A percentile compares a stretch with the other conserved stretches of the same genome.
Conservation (phyloP, 768 basidiomycete genomes). For the Mycena chlorophos region DNA sequence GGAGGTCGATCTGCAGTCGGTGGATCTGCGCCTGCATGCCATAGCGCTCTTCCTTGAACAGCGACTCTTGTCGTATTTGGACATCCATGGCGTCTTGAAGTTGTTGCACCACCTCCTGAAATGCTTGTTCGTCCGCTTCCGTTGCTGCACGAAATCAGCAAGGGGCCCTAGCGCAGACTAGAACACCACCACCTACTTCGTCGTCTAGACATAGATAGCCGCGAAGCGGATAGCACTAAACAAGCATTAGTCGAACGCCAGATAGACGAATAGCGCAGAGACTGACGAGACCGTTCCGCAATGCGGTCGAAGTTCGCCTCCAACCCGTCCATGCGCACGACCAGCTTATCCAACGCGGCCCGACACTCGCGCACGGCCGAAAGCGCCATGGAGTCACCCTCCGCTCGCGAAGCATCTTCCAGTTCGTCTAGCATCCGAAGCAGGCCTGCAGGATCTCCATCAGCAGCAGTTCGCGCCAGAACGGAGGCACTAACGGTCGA, state of each 20-base stretch:
- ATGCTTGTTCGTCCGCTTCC: constrained; percentile 74
- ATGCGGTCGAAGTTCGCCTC: constrained; percentile 83
- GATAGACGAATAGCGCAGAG: constrained; percentile 1
- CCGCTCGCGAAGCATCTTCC: constrained; percentile 53
- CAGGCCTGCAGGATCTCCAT: constrained; percentile 50
- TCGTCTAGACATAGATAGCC: constrained; percentile 65
- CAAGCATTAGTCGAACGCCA: constrained; percentile 1
- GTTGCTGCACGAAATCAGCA: constrained; percentile 45
- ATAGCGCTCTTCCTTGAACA: constrained; percentile 59
- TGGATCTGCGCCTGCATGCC: constrained; percentile 57
- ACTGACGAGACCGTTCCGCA: constrained; percentile 79
- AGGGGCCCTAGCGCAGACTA: constrained; percentile 11
- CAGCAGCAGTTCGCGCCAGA: constrained; percentile 2
- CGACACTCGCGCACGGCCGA: constrained; percentile 65
- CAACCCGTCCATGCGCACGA: constrained; percentile 76
- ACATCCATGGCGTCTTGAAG: constrained; percentile 60
- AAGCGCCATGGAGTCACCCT: constrained; percentile 46
- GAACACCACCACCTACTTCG: constrained; percentile 54
- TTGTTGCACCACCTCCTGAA: constrained; percentile 70
- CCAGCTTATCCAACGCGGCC: constrained; percentile 61
- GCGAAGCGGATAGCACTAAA: constrained; percentile 74
- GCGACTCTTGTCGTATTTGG: constrained; percentile 55
- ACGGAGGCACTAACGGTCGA: constrained; percentile 58
- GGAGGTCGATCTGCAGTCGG: constrained; percentile 48
- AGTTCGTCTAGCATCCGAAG: constrained; percentile 65